Conservation (phyloP, 805 yeast genomes). For the Candida ficus region DNA sequence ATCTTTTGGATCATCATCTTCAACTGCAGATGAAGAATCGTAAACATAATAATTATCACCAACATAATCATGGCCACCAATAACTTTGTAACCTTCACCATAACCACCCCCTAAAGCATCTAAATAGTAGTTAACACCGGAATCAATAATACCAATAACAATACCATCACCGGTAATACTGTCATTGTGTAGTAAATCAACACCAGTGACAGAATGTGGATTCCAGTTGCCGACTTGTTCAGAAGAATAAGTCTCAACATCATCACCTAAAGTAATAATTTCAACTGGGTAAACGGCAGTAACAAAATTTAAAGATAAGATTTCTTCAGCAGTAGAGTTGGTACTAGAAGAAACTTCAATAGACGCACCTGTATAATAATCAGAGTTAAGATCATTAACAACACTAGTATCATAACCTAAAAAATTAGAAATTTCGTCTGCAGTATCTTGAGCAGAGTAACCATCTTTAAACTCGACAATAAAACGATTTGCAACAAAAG, state of each 20-base stretch:
- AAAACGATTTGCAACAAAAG: too few relatives aligned
- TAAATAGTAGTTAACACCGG: too few relatives aligned
- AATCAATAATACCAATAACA: not conserved
- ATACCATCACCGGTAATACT: not conserved
- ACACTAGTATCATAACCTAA: not conserved
- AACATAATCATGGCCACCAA: too few relatives aligned
- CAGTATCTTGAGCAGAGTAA: not conserved
- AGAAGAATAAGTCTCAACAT: not conserved
- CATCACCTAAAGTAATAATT: not conserved
- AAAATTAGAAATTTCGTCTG: not conserved
- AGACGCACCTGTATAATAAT: not conserved
- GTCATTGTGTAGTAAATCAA: not conserved
- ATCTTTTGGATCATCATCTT: too few relatives aligned
- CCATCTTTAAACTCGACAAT: not conserved
- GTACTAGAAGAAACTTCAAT: not conserved
- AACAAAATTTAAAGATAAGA: not conserved
- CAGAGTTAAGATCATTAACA: not conserved
- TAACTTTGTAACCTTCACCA: too few relatives aligned
- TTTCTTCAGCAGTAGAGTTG: not conserved
- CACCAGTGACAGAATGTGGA: slow-evolving; percentile 2
- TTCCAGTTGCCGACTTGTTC: not conserved
- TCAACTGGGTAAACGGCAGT: not conserved
- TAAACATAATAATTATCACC: too few relatives aligned
- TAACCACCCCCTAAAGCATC: too few relatives aligned
- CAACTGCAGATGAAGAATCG: too few relatives aligned